phyloP scores from a whole-genome alignment of 495 filamentous ascomycete genomes.

The Talaromyces liani region DNA sequence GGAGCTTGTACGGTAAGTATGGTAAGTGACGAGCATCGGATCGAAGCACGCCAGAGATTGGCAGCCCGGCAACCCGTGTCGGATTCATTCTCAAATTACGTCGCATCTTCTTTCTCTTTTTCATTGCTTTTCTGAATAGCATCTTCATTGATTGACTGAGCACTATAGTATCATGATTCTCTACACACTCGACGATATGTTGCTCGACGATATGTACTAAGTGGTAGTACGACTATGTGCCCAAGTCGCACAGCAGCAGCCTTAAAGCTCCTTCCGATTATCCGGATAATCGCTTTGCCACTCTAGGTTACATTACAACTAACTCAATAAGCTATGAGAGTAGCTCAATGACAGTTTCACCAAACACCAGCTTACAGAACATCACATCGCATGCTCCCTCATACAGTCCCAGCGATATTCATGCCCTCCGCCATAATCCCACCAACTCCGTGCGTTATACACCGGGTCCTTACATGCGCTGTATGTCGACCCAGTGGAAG shows the following conservation, averaged over 20 bases:
- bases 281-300: background rate
- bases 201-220: background rate
- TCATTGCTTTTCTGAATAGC: background rate
- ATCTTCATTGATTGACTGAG: too few species aligned
- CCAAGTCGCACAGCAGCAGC: background rate
- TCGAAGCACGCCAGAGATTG: slow-evolving; percentile 1
- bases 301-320: background rate
- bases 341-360: background rate
- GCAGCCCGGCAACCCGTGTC: background rate
- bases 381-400: slow-evolving; percentile 1
- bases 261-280: background rate
- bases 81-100: background rate
- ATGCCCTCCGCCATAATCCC: slow-evolving; percentile 31
- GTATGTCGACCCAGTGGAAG: slow-evolving; percentile 38
- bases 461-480: slow-evolving; percentile 54
- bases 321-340: background rate
- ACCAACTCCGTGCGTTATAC: slow-evolving; percentile 43
- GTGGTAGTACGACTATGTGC: background rate
- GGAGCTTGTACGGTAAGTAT: background rate
- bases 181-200: background rate
- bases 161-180: background rate
- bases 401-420: slow-evolving; percentile 6
- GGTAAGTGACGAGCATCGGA: slow-evolving; percentile 5
- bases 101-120: background rate
- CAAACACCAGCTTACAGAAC: too few species aligned